Conservation (phyloP, 2,329 filamentous ascomycete species). For the Zarea fungicola region DNA sequence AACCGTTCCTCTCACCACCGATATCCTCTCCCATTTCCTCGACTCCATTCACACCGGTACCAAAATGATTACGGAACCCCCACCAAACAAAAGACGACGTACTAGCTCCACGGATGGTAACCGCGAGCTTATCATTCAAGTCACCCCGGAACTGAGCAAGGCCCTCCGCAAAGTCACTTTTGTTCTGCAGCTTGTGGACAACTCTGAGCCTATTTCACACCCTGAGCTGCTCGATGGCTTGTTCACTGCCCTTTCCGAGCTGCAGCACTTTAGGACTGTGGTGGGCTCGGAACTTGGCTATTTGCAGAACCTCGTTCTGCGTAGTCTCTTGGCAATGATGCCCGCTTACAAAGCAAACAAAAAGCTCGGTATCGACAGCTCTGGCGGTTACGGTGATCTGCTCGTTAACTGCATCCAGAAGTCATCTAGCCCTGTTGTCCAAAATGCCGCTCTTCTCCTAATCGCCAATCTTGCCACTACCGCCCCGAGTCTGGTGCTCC, state of each 20-base stretch:
- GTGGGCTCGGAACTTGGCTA: conserved; percentile 86
- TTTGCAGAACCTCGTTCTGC: conserved; percentile 77
- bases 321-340: conserved; percentile 78
- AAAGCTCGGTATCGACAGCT: conserved; percentile 64
- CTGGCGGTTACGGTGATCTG: conserved; percentile 78
- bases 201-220: conserved; percentile 68
- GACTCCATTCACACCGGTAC: conserved; percentile 68
- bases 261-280: conserved; percentile 77
- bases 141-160: conserved; percentile 59
- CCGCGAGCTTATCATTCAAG: conserved; percentile 53
- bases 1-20: conserved; percentile 66
- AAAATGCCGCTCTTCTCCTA: conserved; percentile 83
- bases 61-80: conserved; percentile 65
- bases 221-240: conserved; percentile 71
- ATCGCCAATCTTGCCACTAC: conserved; percentile 83
- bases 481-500: conserved; percentile 84
- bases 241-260: conserved; percentile 78
- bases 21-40: conserved; percentile 67
- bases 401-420: conserved; percentile 92
- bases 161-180: conserved; percentile 75
- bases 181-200: conserved; percentile 82
- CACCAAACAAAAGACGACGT: conserved; percentile 72
- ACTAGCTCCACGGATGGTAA: conserved; percentile 68
- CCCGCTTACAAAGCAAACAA: conserved; percentile 63
- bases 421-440: conserved; percentile 86